Percentiles rank a stretch among this genome's conserved stretches.
phyloP scores from a whole-genome alignment of 2,329 filamentous ascomycete species.

The Clonostachys rhizophaga region DNA sequence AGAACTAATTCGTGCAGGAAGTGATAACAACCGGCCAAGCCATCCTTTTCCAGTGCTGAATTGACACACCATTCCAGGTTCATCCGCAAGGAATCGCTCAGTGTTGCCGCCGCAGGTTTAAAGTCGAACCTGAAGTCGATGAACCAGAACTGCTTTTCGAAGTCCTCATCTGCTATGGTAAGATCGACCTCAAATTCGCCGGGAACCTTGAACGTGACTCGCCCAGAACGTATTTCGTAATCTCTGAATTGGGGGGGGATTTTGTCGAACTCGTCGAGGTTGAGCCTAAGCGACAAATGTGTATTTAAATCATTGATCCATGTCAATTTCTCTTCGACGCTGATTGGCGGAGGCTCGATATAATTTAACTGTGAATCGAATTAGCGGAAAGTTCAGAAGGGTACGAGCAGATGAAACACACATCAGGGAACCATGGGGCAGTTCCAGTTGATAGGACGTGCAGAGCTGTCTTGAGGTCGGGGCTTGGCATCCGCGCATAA shows the following conservation, averaged over 20 bases:
- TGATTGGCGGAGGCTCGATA: conserved; percentile 67
- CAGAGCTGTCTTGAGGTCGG: conserved; percentile 85
- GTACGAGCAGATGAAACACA: conserved; percentile 30
- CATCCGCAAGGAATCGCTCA: conserved; percentile 59
- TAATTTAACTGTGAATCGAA: conserved; percentile 58
- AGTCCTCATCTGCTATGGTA: conserved; percentile 82
- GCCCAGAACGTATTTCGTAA: conserved; percentile 78
- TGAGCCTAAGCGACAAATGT: conserved; percentile 75
- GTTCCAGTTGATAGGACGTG: conserved; percentile 77
- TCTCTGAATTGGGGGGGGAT: conserved; percentile 71
- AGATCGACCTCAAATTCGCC: conserved; percentile 92
- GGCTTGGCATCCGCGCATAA: conserved; percentile 75
- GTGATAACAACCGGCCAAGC: conserved; percentile 76
- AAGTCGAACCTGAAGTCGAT: conserved; percentile 88
- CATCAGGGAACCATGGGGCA: conserved; percentile 74
- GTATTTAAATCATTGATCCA: conserved; percentile 81
- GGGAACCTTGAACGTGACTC: conserved; percentile 79
- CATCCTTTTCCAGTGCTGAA: conserved; percentile 60
- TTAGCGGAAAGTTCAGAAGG: neutral
- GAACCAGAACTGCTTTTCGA: conserved; percentile 83
- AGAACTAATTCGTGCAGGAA: conserved; percentile 84
- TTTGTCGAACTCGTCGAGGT: conserved; percentile 74
- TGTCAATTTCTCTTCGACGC: conserved; percentile 65
- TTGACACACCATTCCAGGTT: conserved; percentile 72
- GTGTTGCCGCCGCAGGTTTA: conserved; percentile 55